A percentile compares a stretch with the other conserved stretches of the same genome.
These are phyloP conservation scores for Coemansia sp. DNA, from an alignment of 192 early-diverging fungal genomes.

Conservation along the genomic window DNA sequence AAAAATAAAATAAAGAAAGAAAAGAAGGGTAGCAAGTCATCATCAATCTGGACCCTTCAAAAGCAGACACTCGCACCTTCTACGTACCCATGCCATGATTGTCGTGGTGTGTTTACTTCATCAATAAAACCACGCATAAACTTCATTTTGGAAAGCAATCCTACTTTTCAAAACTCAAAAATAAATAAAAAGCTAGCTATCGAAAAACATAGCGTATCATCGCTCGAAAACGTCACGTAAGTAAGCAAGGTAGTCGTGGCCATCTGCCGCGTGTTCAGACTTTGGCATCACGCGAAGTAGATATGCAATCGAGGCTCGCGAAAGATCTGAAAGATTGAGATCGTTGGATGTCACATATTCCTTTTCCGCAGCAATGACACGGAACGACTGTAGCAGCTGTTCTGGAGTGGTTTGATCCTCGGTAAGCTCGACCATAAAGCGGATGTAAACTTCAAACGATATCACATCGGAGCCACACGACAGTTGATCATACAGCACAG, in stretches of 20 bases:
- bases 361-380: constrained; percentile 81
- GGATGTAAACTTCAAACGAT: constrained; percentile 87
- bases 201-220: background rate
- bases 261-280: constrained; percentile 55
- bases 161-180: background rate
- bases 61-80: background rate
- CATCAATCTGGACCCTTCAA: background rate
- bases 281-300: constrained; percentile 75
- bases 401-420: constrained; percentile 90
- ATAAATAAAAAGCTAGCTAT: background rate
- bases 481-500: constrained; percentile 63
- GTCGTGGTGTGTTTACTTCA: background rate
- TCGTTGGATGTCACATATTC: constrained; percentile 84
- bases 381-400: constrained; percentile 83
- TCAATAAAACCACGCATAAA: background rate
- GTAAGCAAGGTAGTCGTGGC: constrained; percentile 78
- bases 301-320: constrained; percentile 69
- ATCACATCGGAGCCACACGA: constrained; percentile 64
- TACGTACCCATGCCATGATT: background rate
- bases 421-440: constrained; percentile 78
- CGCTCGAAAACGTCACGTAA: constrained; percentile 53
- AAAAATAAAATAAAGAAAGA: constrained; percentile 1
- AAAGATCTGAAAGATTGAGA: constrained; percentile 75
- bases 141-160: background rate
- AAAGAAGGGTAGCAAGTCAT: background rate